Base-by-base conservation (phyloP, 352 stramenopile genomes). In the Phytophthora cactorum region DNA sequence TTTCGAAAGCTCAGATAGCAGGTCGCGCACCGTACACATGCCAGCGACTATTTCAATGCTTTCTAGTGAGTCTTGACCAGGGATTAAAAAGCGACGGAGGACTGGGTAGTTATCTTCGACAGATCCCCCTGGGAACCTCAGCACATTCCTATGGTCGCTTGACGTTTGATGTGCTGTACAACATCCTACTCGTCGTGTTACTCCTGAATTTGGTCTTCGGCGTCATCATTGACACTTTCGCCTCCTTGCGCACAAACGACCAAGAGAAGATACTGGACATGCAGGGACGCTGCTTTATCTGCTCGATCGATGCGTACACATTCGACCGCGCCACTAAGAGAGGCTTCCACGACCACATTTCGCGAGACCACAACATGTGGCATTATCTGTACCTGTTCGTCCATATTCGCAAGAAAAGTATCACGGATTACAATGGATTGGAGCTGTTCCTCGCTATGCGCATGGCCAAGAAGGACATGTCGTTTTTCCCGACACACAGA, bases 211-310 rank as follows among this genome's bases (percentile, higher is more conserved):
- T 92, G 32, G 69, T 91, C 22, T 93, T 93, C 56, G 85, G 83
- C 27, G 79, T 93, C 17, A 93, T 93, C 62, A 90, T 93, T 54
- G 85, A 93, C 52, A 93, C 78, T 15, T 93, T 93, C 55, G 85
- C 85, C 34, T 88, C 80, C n/a, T 60, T 93, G 41, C 83, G 85
- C 4, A 82, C 74, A 1, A 72, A 79, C 2, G 83, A 93, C 64
- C 76, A 86, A 46, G 81, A 92, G 36, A 91, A 86, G 60, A 68
- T 77, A 7, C 71, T 80, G 60, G 85, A 92, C 38, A 90, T 91
- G 77, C 78, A 85, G 43, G 84, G 71, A 12, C 82, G 83, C 3
- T 93, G 85, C 52, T 93, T 93, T 41, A 91, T 93, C 51, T 93
- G 85, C 72, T 92, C 85, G 1, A 89, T 91, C 53, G 83, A 93